Evolutionary conservation across 1,284 basidiomycete genomes (phyloP).

Genomic region (Ganoderma sinense): DNA sequence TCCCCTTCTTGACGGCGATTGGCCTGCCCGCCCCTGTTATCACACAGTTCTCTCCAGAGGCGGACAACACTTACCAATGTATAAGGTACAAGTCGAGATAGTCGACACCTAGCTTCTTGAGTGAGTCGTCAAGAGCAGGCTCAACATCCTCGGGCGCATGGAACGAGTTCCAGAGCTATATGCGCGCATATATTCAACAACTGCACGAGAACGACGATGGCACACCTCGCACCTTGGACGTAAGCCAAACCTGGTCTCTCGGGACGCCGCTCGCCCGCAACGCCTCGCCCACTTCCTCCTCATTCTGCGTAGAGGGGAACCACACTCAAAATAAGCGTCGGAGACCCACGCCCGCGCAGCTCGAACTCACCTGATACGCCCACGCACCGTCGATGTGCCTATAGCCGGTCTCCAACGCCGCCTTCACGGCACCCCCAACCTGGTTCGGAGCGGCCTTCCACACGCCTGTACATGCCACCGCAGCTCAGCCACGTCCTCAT

Average conservation of each 20-base stretch:
- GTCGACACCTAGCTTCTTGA: constrained; percentile 71
- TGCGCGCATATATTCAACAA: not conserved
- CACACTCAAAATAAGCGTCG: not conserved
- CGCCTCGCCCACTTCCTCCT: constrained; percentile 56
- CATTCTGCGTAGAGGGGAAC: constrained; percentile 47
- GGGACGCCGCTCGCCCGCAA: constrained; percentile 48
- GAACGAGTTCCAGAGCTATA: constrained; percentile 73
- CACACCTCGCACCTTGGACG: constrained; percentile 49
- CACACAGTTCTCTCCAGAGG: not conserved
- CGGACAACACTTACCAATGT: constrained; percentile 70
- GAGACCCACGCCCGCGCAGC: not conserved
- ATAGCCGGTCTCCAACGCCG: constrained; percentile 67
- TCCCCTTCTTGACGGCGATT: constrained; percentile 71
- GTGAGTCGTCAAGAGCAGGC: constrained; percentile 70
- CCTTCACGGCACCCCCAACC: constrained; percentile 68
- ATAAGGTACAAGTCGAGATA: constrained; percentile 86
- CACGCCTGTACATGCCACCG: constrained; percentile 50
- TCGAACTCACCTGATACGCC: constrained; percentile 60
- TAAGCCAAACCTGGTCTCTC: constrained; percentile 56
- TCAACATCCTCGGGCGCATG: constrained; percentile 75
- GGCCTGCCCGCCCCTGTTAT: constrained; percentile 51
- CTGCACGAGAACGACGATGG: not conserved
- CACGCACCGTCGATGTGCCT: constrained; percentile 83
- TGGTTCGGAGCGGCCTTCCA: constrained; percentile 65
- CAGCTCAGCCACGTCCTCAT: constrained; percentile 15